Percentiles rank a stretch among this genome's conserved stretches.
Evolutionary conservation across 139 green algal genomes (phyloP).

Genomic region (Volvox reticuliferus): DNA sequence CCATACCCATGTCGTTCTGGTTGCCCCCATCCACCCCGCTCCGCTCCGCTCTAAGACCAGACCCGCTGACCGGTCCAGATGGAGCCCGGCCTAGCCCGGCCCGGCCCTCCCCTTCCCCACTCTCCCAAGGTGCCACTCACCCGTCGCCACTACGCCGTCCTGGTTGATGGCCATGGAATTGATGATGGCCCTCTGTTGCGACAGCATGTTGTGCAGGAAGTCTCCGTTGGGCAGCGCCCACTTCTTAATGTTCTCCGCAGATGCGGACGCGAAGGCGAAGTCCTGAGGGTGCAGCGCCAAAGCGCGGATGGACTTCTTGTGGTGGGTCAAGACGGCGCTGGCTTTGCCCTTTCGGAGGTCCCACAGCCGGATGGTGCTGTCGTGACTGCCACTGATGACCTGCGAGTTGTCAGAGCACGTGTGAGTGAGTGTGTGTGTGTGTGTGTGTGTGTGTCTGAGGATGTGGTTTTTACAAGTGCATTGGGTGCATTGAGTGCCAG

Average conservation of each 20-base stretch:
- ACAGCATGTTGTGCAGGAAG: conserved; percentile 98
- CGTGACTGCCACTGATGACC: conserved; percentile 87
- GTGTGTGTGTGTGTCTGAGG: too few species aligned
- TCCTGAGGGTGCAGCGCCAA: conserved; percentile 89
- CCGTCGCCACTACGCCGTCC: conserved; percentile 93
- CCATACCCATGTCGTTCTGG: too few species aligned
- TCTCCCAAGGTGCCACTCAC: conserved; percentile 55
- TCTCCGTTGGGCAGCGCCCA: conserved; percentile 86
- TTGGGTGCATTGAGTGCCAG: too few species aligned
- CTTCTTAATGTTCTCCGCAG: conserved; percentile 99
- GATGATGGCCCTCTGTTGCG: conserved; percentile 94
- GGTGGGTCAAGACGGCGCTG: conserved; percentile 94
- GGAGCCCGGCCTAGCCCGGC: background rate
- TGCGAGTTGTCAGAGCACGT: conserved; percentile 52
- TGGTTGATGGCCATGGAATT: conserved; percentile 95
- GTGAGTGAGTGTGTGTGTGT: too few species aligned
- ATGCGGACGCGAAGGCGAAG: conserved; percentile 88
- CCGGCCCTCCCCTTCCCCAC: background rate
- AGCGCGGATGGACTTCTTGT: conserved; percentile 96
- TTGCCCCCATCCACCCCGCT: too few species aligned
- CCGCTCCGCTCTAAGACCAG: too few species aligned
- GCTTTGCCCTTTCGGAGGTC: conserved; percentile 81
- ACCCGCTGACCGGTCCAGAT: too few species aligned
- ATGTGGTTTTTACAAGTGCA: too few species aligned
- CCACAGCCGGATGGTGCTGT: conserved; percentile 77